These are phyloP conservation scores for Dillenia suffruticosa DNA, from an alignment of 164 flowering plant genomes.

Conservation along the genomic window DNA sequence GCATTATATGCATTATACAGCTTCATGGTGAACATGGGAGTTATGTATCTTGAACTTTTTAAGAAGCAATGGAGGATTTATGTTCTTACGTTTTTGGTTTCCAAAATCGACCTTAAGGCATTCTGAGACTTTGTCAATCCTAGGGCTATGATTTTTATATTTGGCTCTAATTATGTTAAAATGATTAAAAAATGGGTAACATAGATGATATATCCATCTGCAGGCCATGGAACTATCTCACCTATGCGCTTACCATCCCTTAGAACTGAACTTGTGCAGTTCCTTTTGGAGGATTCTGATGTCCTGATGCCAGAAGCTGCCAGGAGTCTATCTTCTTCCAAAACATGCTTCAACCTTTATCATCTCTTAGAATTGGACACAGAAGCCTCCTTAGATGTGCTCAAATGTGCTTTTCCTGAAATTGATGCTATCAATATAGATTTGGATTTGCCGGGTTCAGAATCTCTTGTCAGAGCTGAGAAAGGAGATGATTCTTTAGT, in stretches of 20 bases:
- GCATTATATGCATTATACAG: too few species aligned
- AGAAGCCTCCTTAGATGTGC: constrained; percentile 85
- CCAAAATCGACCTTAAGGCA: too few species aligned
- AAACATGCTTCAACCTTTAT: constrained; percentile 46
- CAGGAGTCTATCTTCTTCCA: constrained; percentile 24
- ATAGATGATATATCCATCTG: constrained; percentile 10
- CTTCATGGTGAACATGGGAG: too few species aligned
- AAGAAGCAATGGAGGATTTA: too few species aligned
- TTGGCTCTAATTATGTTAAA: too few species aligned
- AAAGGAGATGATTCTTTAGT: constrained; percentile 16
- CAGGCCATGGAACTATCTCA: constrained; percentile 86
- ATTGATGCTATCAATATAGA: constrained; percentile 28
- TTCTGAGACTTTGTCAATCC: too few species aligned
- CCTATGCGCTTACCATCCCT: constrained; percentile 69
- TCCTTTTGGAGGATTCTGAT: constrained; percentile 62
- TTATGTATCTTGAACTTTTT: too few species aligned
- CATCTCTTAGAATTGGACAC: constrained; percentile 78
- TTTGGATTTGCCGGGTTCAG: constrained; percentile 21
- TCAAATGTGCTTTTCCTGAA: constrained; percentile 66
- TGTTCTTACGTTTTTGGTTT: too few species aligned
- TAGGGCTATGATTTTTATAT: too few species aligned
- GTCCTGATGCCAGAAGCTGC: constrained; percentile 25
- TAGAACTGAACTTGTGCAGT: constrained; percentile 63
- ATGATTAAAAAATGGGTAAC: too few species aligned
- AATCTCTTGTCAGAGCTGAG: constrained; percentile 22